Base-by-base conservation (phyloP, 176 grass and related monocot species). In the Guadua angustifolia region DNA sequence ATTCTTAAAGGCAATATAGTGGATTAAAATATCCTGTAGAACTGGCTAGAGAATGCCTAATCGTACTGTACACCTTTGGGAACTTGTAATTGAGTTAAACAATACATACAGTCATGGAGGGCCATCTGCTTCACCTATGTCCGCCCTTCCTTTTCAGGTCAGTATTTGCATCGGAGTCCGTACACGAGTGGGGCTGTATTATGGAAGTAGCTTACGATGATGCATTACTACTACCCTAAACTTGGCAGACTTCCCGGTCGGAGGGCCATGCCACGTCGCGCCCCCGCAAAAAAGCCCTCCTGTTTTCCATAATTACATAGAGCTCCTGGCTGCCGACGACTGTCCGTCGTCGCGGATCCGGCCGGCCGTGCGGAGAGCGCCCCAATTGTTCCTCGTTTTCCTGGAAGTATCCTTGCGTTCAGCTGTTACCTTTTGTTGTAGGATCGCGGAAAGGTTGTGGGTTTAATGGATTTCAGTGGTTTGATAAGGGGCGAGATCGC, bases 131-230 rank as follows among this genome's bases (percentile, higher is more conserved):
- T 58, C 21, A 19, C 25, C 21, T 0, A 4, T 36, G 42, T 51
- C 47, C 33, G n/a, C 16, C 44, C 40, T 58, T 47, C 19, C 4
- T 74, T 18, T 22, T 70, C 78, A 91, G 92, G 71, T 94, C 88
- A 66, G 26, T 94, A 42, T 86, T 90, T 80, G 86, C 86, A 14
- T 81, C 80, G 24, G 56, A 42, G 42, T 57, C 80, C 52, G 86
- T 94, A 77, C 33, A 38, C n/a, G n/a, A n/a, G n/a, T n/a, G n/a
- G n/a, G n/a, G n/a, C n/a, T n/a, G n/a, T n/a, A n/a, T n/a, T n/a
- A n/a, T n/a, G n/a, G n/a, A n/a, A n/a, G n/a, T n/a, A n/a, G n/a
- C n/a, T n/a, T n/a, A n/a, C n/a, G n/a, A n/a, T n/a, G n/a, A n/a
- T n/a, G n/a, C n/a, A n/a, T n/a, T n/a, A n/a, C n/a, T n/a, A n/a